phyloP scores from a whole-genome alignment of 345 rosid species.

The Salix caprea region DNA sequence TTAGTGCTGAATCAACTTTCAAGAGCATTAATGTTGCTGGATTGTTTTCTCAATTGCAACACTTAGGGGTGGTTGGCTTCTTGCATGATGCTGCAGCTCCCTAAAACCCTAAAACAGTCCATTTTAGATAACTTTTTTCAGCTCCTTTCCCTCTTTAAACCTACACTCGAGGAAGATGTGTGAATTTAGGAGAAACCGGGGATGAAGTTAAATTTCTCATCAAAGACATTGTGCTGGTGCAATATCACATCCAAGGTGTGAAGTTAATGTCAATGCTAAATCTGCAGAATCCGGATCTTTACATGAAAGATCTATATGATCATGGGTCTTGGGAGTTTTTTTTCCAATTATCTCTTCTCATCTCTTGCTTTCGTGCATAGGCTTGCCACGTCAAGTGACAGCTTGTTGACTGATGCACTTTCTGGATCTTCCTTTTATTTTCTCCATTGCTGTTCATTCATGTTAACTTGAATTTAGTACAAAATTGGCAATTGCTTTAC shows the following conservation, averaged over 20 bases:
- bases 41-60: not conserved
- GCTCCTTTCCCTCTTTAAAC: not conserved
- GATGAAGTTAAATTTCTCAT: not conserved
- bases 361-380: not conserved
- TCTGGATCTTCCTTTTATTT: not conserved
- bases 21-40: not conserved
- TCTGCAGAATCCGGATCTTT: not conserved
- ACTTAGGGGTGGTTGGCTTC: not conserved
- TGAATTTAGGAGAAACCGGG: not conserved
- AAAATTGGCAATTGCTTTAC: not conserved
- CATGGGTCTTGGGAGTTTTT: not conserved
- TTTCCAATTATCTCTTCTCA: not conserved
- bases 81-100: not conserved
- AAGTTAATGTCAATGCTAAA: not conserved
- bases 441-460: not conserved
- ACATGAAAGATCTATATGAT: not conserved
- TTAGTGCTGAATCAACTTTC: not conserved
- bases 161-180: not conserved
- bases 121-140: not conserved
- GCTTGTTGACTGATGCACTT: not conserved
- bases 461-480: conserved; percentile 2
- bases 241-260: not conserved
- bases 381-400: not conserved
- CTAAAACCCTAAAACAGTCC: not conserved
- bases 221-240: not conserved